Evolutionary conservation across 2,329 filamentous ascomycete species (phyloP), one percentile per base, ranked within the genome.

Genomic region (Verruconis gallopava): DNA sequence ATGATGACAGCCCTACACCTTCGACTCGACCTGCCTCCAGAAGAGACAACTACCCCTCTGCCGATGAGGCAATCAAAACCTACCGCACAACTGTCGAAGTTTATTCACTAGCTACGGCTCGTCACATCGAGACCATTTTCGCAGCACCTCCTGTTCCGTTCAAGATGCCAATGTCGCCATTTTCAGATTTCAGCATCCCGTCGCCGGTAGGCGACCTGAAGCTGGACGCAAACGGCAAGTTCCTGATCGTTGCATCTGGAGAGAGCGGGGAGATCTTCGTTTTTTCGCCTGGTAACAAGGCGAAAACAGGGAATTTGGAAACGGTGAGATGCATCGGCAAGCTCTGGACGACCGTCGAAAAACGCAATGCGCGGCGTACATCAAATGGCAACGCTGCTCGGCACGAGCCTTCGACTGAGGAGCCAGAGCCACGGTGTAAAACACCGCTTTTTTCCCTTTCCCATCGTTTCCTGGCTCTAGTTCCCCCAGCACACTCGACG

Each of bases 31-130:
- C 59, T 18, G 46, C 52, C 13, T 59, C 57, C 13, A 49, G 46
- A 17, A 49, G 49, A 20, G 57, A 52, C 14, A 50, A 55, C n/a
- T 47, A 50, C 12, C 38, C 50, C 3, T 46, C 51, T 14, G 48
- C 48, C 14, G 53, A 53, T 34, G 66, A 78, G 45, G 72, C 17
- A 5, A 14, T 21, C n/a, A 34, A 32, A 9, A 17, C 17, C 39
- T 93, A 89, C 53, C 86, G 93, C 59, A 95, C 88, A 0, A 80
- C 81, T 0, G 85, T 94, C 4, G 85, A 95, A 51, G 67, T 96
- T 0, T 93, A 89, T 59, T 95, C 88, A 1, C 65, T 96, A 46
- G 77, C 74, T 50, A 83, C 79, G n/a, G 79, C 78, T 51, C 71
- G 74, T 47, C 73, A 75, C 43, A 62, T 95, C 42, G 73, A 79